Percentiles rank a stretch among this genome's conserved stretches.
Evolutionary conservation across 495 filamentous ascomycete species (phyloP).

Genomic region (Penicillium bovifimosum): DNA sequence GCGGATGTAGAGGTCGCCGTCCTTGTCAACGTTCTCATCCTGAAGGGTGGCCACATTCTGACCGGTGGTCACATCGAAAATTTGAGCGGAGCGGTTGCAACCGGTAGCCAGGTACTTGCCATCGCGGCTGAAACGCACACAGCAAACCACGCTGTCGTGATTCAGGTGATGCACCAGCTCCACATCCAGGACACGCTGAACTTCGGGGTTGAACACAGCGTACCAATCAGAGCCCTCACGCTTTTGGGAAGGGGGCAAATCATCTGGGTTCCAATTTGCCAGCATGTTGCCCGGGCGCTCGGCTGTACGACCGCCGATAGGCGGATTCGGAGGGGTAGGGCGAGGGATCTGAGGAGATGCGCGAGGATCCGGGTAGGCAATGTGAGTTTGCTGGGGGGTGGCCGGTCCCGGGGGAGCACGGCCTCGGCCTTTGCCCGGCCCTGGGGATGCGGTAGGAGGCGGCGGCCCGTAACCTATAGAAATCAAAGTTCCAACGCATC

Average conservation of each 20-base stretch:
- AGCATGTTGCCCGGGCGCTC: slow-evolving; percentile 69
- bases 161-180: slow-evolving; percentile 80
- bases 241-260: slow-evolving; percentile 75
- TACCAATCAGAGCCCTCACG: slow-evolving; percentile 83
- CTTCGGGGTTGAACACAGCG: slow-evolving; percentile 80
- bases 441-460: slow-evolving; percentile 85
- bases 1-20: slow-evolving; percentile 82
- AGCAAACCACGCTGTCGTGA: slow-evolving; percentile 88
- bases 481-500: slow-evolving; percentile 13
- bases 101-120: slow-evolving; percentile 86
- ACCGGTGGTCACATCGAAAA: slow-evolving; percentile 77
- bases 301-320: slow-evolving; percentile 33
- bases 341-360: slow-evolving; percentile 83
- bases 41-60: slow-evolving; percentile 74
- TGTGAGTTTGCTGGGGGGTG: slow-evolving; percentile 84
- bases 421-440: slow-evolving; percentile 60
- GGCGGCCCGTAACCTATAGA: slow-evolving; percentile 56
- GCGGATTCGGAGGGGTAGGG: slow-evolving; percentile 64
- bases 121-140: slow-evolving; percentile 83
- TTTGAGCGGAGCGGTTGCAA: slow-evolving; percentile 84
- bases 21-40: slow-evolving; percentile 77
- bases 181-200: slow-evolving; percentile 78
- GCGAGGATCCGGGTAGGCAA: slow-evolving; percentile 75
- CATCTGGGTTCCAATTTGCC: slow-evolving; percentile 80
- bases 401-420: slow-evolving; percentile 65